Conservation (phyloP, 1,139 yeast genomes). For the Pichia sp. region DNA sequence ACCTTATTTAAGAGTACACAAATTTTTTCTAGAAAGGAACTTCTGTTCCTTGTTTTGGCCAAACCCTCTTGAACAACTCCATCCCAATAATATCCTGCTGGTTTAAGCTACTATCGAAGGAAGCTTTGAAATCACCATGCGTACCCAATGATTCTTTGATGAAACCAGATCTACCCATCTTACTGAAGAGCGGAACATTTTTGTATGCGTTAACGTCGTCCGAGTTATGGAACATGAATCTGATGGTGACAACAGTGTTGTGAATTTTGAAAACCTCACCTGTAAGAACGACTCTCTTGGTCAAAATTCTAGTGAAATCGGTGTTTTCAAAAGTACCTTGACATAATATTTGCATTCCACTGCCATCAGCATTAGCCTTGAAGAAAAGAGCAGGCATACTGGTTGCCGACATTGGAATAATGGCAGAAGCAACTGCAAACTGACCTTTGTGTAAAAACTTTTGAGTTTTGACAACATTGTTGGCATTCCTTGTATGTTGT, state of each 20-base stretch:
- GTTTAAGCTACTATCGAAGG: constrained; percentile 84
- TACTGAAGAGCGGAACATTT: constrained; percentile 88
- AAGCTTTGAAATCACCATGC: constrained; percentile 96
- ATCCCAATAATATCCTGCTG: constrained; percentile 93
- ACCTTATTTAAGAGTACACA: background rate
- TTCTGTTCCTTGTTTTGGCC: constrained; percentile 55
- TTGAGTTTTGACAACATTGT: constrained; percentile 84
- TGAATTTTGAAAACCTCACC: constrained; percentile 96
- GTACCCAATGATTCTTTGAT: constrained; percentile 96
- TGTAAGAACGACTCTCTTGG: constrained; percentile 83
- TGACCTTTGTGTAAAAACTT: constrained; percentile 80
- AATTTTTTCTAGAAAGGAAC: no score
- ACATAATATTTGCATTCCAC: constrained; percentile 63
- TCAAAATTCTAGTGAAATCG: constrained; percentile 79
- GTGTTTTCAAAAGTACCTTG: constrained; percentile 87
- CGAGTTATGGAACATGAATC: constrained; percentile 95
- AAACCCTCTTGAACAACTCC: constrained; percentile 89
- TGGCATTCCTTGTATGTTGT: constrained; percentile 69
- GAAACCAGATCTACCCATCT: constrained; percentile 87
- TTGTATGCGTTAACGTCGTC: constrained; percentile 89
- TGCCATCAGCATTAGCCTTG: constrained; percentile 40
- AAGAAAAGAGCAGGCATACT: constrained; percentile 78
- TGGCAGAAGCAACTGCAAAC: constrained; percentile 74
- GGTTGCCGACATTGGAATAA: constrained; percentile 84
- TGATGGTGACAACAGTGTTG: constrained; percentile 82